Base-by-base conservation (phyloP, 306 rosid species). In the Quercus berberidifolia region DNA sequence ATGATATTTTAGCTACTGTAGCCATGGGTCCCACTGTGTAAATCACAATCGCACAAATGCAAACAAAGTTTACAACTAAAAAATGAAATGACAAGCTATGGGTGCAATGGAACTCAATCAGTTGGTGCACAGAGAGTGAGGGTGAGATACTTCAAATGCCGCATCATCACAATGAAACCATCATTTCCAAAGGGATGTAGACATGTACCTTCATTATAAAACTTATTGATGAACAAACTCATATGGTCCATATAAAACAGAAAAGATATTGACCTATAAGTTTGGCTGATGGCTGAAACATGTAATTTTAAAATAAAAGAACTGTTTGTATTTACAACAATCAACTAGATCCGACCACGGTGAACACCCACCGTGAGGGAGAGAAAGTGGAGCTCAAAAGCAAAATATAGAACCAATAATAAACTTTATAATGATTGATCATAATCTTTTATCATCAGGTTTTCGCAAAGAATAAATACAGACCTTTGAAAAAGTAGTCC, bases 381-480 rank as follows among this genome's bases (percentile, higher is more conserved):
- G 69, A 28, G 69, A 25, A 6, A 60, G 20, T 63, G 30, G 55
- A 21, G 31, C 69, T 77, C 76, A 68, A 20, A 55, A 38, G 25
- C 25, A 79, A 55, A 58, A 79, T 31, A 74, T 65, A 75, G 51
- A 49, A 70, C 60, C 30, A 3, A 25, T 49, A 26, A 28, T 21
- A 18, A 71, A 51, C 25, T 63, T 59, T 38, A 71, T n/a, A 75
- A 65, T 4, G 17, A 51, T 6, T 21, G 52, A 46, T 13, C 41
- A 33, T 67, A n/a, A n/a, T 33, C 17, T 56, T 43, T 31, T 63
- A 46, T 26, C 56, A 23, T 55, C 78, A 65, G 68, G 52, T 6
- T 51, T 76, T 56, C 25, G 10, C 63, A 59, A 83, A 78, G 82
- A 84, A 86, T 70, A 23, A 55, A 74, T 35, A 18, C 21, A 71